phyloP scores from a whole-genome alignment of 768 basidiomycete genomes.

The Pisolithus sp. region DNA sequence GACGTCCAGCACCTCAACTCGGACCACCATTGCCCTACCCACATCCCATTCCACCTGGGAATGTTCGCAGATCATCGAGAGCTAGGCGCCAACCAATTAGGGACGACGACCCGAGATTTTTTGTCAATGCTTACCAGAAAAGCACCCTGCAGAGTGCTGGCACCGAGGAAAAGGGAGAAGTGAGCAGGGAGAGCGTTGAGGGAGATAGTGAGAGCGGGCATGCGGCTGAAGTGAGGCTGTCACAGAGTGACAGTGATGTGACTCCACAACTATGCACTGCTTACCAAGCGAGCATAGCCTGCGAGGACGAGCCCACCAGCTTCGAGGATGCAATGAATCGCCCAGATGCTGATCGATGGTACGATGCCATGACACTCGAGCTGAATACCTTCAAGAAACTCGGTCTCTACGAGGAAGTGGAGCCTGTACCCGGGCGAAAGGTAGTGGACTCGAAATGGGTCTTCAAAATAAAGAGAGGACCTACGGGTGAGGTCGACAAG shows the following conservation, averaged over 20 bases:
- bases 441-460: neutral
- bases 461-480: conserved; percentile 3
- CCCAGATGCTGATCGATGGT: conserved; percentile 1
- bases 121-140: neutral
- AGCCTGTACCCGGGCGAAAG: neutral
- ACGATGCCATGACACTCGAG: neutral
- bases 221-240: neutral
- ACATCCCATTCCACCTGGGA: neutral
- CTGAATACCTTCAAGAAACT: conserved; percentile 1
- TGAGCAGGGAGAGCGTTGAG: neutral
- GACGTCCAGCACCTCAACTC: neutral
- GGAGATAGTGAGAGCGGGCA: neutral
- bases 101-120: neutral
- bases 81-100: neutral
- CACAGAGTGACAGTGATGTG: neutral
- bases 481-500: conserved; percentile 20
- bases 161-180: neutral
- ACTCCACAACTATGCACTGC: neutral
- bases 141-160: neutral
- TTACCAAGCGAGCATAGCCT: neutral
- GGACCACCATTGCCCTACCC: neutral
- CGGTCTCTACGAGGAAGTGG: conserved; percentile 1
- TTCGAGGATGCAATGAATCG: neutral
- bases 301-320: neutral
- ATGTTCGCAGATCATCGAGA: neutral